Evolutionary conservation across 441 rosid genomes (phyloP), one percentile per base, ranked within the genome.

Genomic region (Pelargonium australe): DNA sequence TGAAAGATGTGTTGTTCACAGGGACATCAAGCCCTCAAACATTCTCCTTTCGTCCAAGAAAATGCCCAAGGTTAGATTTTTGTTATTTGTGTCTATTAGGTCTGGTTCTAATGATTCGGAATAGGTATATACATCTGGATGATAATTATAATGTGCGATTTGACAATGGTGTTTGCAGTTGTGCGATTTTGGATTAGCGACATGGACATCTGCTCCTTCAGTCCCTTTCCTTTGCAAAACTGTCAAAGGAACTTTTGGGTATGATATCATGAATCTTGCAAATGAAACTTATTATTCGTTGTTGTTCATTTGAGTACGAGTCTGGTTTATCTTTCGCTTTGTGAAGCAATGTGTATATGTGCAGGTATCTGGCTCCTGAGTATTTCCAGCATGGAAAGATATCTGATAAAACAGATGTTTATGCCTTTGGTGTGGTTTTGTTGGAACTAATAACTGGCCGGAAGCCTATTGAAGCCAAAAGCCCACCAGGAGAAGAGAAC

Each of bases 171-270:
- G 68, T 57, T 64, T 76, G 53, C 85, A 95, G 99, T 79, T 95
- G 78, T 95, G 99, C 78, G 99, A 95, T 80, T 95, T 95, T 72
- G 97, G 99, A 43, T 87, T 95, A 76, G 99, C 99, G 58, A 86
- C 97, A 67, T 90, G 99, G 99, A 95, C 97, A 37, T 84, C 97
- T 69, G 90, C 96, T 34, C 97, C 97, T n/a, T 91, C 97, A 0
- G 84, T 87, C 72, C 97, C 97, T 68, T 89, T 95, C 79, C 97
- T 95, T 5, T 95, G 99, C 88, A 95, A 89, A 80, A 95, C 99
- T 34, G 99, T 95, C 65, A 95, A 95, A 83, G 99, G 99, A 81
- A 95, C 99, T 72, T 91, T 95, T 72, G 97, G 99, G 97, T 95
- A 87, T 64, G 71, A 49, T 57, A 57, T 64, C 44, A 66, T 62